Percentiles rank a stretch among this genome's conserved stretches.
Evolutionary conservation across 768 basidiomycete genomes (phyloP).

Genomic region (Hericium erinaceus): DNA sequence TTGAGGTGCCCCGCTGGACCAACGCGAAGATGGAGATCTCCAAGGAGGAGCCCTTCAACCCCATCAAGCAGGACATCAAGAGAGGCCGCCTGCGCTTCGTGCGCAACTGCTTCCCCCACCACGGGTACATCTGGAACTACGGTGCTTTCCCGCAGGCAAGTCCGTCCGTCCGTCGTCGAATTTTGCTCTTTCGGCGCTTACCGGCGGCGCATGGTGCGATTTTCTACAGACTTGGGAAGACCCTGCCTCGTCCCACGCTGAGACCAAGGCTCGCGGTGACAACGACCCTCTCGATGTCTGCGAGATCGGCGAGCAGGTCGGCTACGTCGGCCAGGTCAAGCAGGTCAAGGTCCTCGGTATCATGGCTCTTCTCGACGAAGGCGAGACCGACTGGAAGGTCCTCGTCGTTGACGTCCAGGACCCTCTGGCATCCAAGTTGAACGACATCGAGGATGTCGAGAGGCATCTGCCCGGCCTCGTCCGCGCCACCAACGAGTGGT

Average conservation of each 20-base stretch:
- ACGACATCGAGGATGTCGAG: conserved; percentile 99
- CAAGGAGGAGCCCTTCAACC: conserved; percentile 98
- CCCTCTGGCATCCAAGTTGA: conserved; percentile 91
- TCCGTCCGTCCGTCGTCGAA: not conserved
- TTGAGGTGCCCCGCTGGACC: conserved; percentile 98
- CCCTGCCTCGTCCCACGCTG: conserved; percentile 74
- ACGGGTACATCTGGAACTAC: conserved; percentile 99
- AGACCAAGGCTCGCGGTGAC: conserved; percentile 98
- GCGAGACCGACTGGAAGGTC: conserved; percentile 99
- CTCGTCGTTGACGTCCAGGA: conserved; percentile 95
- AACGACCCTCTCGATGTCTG: conserved; percentile 99
- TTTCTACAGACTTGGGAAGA: conserved; percentile 90
- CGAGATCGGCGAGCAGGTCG: conserved; percentile 98
- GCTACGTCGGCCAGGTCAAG: conserved; percentile 94
- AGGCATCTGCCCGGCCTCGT: conserved; percentile 94
- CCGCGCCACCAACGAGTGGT: conserved; percentile 98
- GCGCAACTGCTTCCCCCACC: conserved; percentile 99
- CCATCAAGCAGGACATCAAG: conserved; percentile 99
- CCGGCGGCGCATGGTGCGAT: conserved; percentile 2
- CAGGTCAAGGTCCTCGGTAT: conserved; percentile 99
- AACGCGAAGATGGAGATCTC: conserved; percentile 99
- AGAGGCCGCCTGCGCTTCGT: conserved; percentile 94
- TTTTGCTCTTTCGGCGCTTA: not conserved
- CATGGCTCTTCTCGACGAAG: conserved; percentile 99
- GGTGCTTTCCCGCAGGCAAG: conserved; percentile 95